These are phyloP conservation scores for Cryphonectria carpinicola DNA, from an alignment of 2,329 filamentous ascomycete genomes.

Conservation along the genomic window DNA sequence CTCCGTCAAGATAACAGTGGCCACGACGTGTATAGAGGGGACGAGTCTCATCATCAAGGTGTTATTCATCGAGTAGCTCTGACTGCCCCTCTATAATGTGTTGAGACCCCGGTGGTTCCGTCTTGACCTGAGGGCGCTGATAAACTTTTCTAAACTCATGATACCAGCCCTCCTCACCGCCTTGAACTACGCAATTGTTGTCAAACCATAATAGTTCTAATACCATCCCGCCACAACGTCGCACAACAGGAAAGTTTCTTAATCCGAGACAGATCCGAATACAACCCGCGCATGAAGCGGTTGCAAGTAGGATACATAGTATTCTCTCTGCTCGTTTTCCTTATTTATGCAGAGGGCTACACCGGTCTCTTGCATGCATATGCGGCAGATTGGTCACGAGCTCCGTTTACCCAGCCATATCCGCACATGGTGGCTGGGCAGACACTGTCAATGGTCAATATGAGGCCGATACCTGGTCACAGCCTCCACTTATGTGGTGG, in stretches of 20 bases:
- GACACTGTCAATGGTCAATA: not conserved
- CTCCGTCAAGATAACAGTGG: not conserved
- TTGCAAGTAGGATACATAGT: not conserved
- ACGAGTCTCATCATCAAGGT: not conserved
- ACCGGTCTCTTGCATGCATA: not conserved
- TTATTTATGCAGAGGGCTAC: not conserved
- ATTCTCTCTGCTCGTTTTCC: not conserved
- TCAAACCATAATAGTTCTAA: slow-evolving; percentile 33
- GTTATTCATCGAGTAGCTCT: not conserved
- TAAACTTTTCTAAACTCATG: slow-evolving; percentile 31
- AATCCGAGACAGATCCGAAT: not conserved
- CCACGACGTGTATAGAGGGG: not conserved
- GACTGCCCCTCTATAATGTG: not conserved
- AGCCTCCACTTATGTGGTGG: not conserved
- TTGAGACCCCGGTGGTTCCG: not conserved
- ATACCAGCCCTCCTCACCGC: slow-evolving; percentile 31
- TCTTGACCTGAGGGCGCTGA: slow-evolving; percentile 1
- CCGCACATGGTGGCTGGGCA: not conserved
- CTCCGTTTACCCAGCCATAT: not conserved
- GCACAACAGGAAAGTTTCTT: not conserved
- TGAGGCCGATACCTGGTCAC: not conserved
- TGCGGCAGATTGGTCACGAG: not conserved
- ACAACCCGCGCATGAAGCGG: not conserved
- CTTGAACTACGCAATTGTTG: slow-evolving; percentile 35
- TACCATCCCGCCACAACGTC: too few relatives aligned